Base-by-base conservation (phyloP, 306 rosid species). In the Vigna nakashimae region DNA sequence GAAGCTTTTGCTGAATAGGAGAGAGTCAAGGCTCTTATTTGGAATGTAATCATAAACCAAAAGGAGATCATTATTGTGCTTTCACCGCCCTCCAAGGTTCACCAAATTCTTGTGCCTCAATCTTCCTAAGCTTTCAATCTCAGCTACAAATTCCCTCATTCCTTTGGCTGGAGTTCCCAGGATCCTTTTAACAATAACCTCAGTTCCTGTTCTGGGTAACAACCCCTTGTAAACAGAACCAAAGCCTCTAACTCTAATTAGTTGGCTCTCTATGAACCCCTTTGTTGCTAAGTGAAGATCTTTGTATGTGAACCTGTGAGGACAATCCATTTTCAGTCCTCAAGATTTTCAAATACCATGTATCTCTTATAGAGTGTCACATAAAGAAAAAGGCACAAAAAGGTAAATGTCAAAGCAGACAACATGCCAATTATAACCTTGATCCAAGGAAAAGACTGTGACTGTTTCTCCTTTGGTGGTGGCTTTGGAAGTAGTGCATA, bases 81-180 rank as follows among this genome's bases (percentile, higher is more conserved):
- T 70, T 24, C 75, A 70, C 75, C 63, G 51, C 62, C 75, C 75
- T 70, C 51, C 63, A 32, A 70, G 75, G 40, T 70, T 70, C 48
- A 70, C 75, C 63, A 70, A 51, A 70, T 70, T 70, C 62, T 51
- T 70, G 62, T 70, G 75, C 32, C 49, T 70, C 62, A 70, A 51
- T 70, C 75, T 70, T 51, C 75, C 75, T 28, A 70, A 51, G 62
- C 75, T 70, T 70, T 70, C 75, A 70, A 70, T 32, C 75, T 70
- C 75, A 50, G 75, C 75, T 70, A 63, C 62, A 70, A 70, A 70
- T 4, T 70, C 75, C 48, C 75, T 50, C 62, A 70, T 70, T 51
- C 75, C 75, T 18, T 18, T 18, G 18, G 18, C 18, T 18, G 18
- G 18, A 18, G 18, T 18, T 18, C 18, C 0, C 18, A 18, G 18